A percentile compares a stretch with the other conserved stretches of the same genome.
Conservation (phyloP, 306 rosid genomes). For the Senna siamea region DNA sequence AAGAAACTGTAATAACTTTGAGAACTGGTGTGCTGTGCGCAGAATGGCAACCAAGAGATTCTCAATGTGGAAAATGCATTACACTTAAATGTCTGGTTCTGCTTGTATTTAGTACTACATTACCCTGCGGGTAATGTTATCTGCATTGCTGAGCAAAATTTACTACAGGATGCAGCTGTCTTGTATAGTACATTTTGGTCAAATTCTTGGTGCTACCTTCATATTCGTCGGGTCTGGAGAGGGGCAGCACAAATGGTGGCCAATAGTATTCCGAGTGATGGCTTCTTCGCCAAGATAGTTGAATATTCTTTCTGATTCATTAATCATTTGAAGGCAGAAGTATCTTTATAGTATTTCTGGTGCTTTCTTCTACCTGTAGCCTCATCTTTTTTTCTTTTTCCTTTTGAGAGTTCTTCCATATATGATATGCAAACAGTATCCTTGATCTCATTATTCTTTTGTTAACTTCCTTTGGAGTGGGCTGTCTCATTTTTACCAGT, state of each 20-base stretch:
- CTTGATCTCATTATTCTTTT: constrained; percentile 44
- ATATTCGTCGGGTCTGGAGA: constrained; percentile 31
- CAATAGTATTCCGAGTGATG: constrained; percentile 37
- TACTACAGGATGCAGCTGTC: constrained; percentile 25
- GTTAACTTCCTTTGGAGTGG: constrained; percentile 46
- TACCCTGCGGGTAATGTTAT: constrained; percentile 43
- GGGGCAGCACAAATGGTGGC: constrained; percentile 35
- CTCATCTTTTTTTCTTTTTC: constrained; percentile 18
- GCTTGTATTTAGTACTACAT: constrained; percentile 51
- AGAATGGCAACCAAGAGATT: constrained; percentile 38
- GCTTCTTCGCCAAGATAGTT: constrained; percentile 47
- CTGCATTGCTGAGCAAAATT: constrained; percentile 37
- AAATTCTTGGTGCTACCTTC: constrained; percentile 35
- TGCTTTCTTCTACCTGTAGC: constrained; percentile 37
- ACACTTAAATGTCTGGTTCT: constrained; percentile 37
- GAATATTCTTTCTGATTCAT: constrained; percentile 57
- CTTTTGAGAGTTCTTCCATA: constrained; percentile 34
- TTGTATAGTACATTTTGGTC: constrained; percentile 34
- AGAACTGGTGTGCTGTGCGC: constrained; percentile 32
- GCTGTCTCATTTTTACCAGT: constrained; percentile 39
- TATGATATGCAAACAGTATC: constrained; percentile 37
- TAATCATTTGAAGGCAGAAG: constrained; percentile 44
- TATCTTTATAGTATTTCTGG: constrained; percentile 24
- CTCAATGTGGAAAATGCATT: constrained; percentile 29
- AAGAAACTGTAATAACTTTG: constrained; percentile 68